Percentiles rank a stretch among this genome's conserved stretches.
phyloP scores from a whole-genome alignment of 129 eudicot species.

The Arctium minus region DNA sequence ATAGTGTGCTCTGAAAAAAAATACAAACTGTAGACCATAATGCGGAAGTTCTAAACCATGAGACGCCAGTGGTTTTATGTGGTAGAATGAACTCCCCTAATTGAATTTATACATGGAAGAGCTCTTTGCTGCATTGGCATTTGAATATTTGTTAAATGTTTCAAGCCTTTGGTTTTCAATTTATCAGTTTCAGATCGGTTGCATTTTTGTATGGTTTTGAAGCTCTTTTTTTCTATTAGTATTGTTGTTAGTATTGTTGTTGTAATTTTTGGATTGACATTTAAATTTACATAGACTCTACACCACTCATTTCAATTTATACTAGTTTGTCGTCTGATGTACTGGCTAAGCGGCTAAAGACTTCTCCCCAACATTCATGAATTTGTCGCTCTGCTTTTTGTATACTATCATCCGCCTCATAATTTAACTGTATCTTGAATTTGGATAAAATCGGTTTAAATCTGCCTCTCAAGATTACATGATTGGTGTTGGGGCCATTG shows the following conservation, averaged over 20 bases:
- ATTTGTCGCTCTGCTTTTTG: background rate
- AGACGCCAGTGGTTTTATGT: background rate
- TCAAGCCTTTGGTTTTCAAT: background rate
- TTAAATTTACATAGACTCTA: background rate
- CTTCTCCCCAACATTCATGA: background rate
- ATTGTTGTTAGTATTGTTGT: no score
- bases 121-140: no score
- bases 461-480: no score
- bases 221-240: no score
- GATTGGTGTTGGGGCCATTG: no score
- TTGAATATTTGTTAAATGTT: background rate
- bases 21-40: background rate
- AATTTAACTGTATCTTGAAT: background rate
- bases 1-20: background rate
- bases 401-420: background rate
- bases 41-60: no score
- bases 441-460: background rate
- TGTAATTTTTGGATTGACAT: no score
- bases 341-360: background rate
- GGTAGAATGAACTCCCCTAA: no score
- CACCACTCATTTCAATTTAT: no score
- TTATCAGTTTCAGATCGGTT: background rate
- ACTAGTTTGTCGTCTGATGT: background rate
- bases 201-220: no score
- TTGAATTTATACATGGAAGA: no score